phyloP scores from a whole-genome alignment of 2,329 filamentous ascomycete species.

The Plectosphaerella cucumerina region DNA sequence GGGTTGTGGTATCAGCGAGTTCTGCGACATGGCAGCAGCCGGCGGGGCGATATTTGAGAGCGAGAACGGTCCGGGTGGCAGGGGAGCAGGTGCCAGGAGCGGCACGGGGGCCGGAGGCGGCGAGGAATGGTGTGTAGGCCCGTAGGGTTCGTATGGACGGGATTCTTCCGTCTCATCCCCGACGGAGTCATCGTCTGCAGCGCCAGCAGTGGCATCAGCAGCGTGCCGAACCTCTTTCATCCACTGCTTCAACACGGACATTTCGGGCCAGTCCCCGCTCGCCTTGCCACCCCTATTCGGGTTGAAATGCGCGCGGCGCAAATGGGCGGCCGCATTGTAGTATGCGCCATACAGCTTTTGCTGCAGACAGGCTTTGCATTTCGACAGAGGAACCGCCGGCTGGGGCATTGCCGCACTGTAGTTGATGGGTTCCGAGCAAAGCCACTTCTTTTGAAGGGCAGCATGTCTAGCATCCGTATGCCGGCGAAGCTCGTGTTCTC shows the following conservation, averaged over 20 bases:
- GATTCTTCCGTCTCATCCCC: constrained; percentile 42
- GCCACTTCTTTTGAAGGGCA: constrained; percentile 50
- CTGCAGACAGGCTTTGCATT: constrained; percentile 53
- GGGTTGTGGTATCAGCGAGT: not conserved
- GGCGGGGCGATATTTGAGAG: constrained; percentile 6
- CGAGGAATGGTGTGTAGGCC: not conserved
- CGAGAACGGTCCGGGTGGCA: constrained; percentile 4
- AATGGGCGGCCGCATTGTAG: constrained; percentile 56
- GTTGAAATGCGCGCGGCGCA: constrained; percentile 54
- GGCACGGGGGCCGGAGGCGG: not conserved
- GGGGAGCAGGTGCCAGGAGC: constrained; percentile 3
- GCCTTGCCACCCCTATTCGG: constrained; percentile 52
- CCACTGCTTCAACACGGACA: constrained; percentile 55
- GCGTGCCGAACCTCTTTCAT: constrained; percentile 55
- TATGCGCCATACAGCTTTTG: constrained; percentile 56
- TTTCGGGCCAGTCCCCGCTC: constrained; percentile 55
- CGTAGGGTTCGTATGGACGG: not conserved
- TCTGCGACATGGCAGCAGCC: not conserved
- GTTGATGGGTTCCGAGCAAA: constrained; percentile 47
- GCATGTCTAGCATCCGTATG: constrained; percentile 60
- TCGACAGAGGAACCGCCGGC: constrained; percentile 47
- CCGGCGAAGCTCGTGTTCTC: constrained; percentile 78
- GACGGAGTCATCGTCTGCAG: constrained; percentile 42
- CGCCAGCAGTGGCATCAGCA: constrained; percentile 39
- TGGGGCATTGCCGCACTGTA: constrained; percentile 32